These are phyloP conservation scores for Diplodia mutila DNA, from an alignment of 2,329 filamentous ascomycete genomes.

Conservation along the genomic window DNA sequence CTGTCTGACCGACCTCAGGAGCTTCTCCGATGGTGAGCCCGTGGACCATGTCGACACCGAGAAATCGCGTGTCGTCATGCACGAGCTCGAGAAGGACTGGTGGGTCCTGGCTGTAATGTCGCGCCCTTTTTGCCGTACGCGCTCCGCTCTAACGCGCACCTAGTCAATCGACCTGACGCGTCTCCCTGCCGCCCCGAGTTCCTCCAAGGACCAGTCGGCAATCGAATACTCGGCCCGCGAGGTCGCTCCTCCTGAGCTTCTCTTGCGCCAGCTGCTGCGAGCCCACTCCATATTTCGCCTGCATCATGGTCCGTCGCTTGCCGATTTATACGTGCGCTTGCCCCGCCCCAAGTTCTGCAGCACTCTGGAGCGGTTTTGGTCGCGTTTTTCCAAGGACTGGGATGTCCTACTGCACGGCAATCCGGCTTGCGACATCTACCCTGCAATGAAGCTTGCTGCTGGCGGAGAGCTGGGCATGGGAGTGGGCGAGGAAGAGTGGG, in stretches of 20 bases:
- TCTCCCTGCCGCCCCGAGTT: slow-evolving; percentile 56
- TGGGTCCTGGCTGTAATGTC: slow-evolving; percentile 85
- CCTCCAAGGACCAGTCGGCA: slow-evolving; percentile 39
- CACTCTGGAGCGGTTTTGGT: slow-evolving; percentile 81
- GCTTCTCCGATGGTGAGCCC: slow-evolving; percentile 76
- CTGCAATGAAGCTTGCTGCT: slow-evolving; percentile 83
- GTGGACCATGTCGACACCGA: slow-evolving; percentile 91
- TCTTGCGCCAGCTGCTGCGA: slow-evolving; percentile 79
- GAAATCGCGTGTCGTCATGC: slow-evolving; percentile 79
- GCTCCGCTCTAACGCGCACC: slow-evolving; percentile 16
- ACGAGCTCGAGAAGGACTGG: slow-evolving; percentile 89
- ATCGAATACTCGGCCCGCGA: slow-evolving; percentile 89
- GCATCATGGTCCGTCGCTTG: slow-evolving; percentile 79
- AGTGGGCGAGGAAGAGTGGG: slow-evolving; percentile 92
- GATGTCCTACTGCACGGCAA: slow-evolving; percentile 90
- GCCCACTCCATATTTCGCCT: slow-evolving; percentile 85
- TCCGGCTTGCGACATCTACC: slow-evolving; percentile 76
- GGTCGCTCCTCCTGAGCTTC: slow-evolving; percentile 77
- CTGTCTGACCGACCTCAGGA: slow-evolving; percentile 52
- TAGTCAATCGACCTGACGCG: slow-evolving; percentile 82
- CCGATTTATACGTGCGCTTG: slow-evolving; percentile 67
- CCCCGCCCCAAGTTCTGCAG: slow-evolving; percentile 71
- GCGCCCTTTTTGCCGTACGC: neutral
- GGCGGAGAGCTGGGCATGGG: slow-evolving; percentile 91
- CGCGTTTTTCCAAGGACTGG: slow-evolving; percentile 69